These are phyloP conservation scores for Knoxdaviesia capensis DNA, from an alignment of 2,329 filamentous ascomycete species.

Conservation along the genomic window DNA sequence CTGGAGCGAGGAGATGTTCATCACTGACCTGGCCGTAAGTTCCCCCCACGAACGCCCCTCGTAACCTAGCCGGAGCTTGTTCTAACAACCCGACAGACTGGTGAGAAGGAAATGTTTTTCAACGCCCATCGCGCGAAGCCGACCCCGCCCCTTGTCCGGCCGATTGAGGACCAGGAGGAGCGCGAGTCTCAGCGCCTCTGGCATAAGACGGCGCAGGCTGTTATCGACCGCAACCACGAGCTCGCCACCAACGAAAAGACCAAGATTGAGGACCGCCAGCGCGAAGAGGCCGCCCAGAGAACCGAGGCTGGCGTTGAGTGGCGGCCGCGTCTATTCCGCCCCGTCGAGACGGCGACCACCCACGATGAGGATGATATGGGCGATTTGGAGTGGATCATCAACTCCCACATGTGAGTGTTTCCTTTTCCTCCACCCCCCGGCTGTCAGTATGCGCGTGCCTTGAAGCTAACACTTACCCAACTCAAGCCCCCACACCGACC, in stretches of 20 bases:
- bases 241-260: conserved; percentile 87
- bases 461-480: neutral
- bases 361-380: conserved; percentile 65
- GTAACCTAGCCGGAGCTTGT: conserved; percentile 4
- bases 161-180: conserved; percentile 70
- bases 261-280: conserved; percentile 82
- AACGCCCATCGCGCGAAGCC: conserved; percentile 64
- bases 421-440: too few species aligned
- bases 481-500: conserved; percentile 14
- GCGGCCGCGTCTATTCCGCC: conserved; percentile 70
- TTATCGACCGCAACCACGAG: conserved; percentile 71
- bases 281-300: conserved; percentile 68
- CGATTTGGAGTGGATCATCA: conserved; percentile 87
- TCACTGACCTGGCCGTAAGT: conserved; percentile 60
- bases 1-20: conserved; percentile 89
- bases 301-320: conserved; percentile 66
- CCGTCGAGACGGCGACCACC: conserved; percentile 48
- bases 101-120: conserved; percentile 77
- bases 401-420: conserved; percentile 53
- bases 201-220: conserved; percentile 60
- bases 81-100: conserved; percentile 36
- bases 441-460: too few species aligned
- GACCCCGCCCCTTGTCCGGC: conserved; percentile 51
- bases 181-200: conserved; percentile 82
- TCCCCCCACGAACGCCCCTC: neutral